Evolutionary conservation across 2,329 filamentous ascomycete species (phyloP).

Genomic region (Lomentospora prolificans): DNA sequence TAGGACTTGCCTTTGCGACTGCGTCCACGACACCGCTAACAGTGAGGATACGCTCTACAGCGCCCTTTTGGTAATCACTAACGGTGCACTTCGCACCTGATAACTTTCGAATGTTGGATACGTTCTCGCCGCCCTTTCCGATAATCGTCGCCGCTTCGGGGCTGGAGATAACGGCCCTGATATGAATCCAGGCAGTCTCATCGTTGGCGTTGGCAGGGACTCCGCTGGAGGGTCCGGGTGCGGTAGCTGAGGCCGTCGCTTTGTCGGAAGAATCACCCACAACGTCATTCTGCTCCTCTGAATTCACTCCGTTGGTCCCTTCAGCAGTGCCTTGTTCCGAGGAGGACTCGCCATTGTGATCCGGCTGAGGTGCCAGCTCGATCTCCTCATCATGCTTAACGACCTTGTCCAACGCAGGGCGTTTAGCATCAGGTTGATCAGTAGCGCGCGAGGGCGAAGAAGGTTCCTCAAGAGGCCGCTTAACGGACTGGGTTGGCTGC

Average conservation of each 20-base stretch:
- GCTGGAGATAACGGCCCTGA: conserved; percentile 93
- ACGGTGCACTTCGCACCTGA: conserved; percentile 98
- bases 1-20: conserved; percentile 70
- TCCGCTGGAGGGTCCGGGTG: conserved; percentile 29
- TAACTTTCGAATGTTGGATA: conserved; percentile 89
- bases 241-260: conserved; percentile 26
- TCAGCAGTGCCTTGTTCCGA: conserved; percentile 40
- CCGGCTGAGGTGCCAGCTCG: conserved; percentile 31
- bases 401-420: conserved; percentile 88
- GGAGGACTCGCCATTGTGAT: conserved; percentile 22
- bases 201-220: conserved; percentile 53
- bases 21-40: conserved; percentile 95
- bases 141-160: conserved; percentile 96
- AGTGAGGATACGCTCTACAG: conserved; percentile 93
- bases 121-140: conserved; percentile 97
- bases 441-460: conserved; percentile 86
- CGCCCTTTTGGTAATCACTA: conserved; percentile 94
- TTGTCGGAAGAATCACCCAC: conserved; percentile 38
- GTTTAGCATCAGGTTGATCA: conserved; percentile 95
- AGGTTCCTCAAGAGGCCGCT: conserved; percentile 93
- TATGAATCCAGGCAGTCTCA: conserved; percentile 93
- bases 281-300: conserved; percentile 56
- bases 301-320: conserved; percentile 39
- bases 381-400: conserved; percentile 56
- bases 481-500: conserved; percentile 60